Evolutionary conservation across 192 early-diverging fungal species (phyloP), one percentile per base, ranked within the genome.

Genomic region (Podila epigama): DNA sequence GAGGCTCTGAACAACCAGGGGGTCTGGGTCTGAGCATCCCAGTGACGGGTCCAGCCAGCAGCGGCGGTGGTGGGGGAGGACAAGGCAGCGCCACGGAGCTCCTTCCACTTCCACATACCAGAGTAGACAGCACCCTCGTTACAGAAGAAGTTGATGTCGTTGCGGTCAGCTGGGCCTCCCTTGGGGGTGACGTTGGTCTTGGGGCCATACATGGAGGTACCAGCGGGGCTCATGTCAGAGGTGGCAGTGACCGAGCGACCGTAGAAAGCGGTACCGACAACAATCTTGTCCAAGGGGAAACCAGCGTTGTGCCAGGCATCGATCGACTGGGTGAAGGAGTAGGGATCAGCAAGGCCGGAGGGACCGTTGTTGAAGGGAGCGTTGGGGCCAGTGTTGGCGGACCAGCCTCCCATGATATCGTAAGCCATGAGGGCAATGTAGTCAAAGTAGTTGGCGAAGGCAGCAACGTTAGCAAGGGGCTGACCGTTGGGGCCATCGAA

Each of bases 1-100:
- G 81, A 66, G 11, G 85, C 79, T 51, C 88, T 87, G 51, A 85
- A 92, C 53, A 95, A 63, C 89, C 90, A 93, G 27, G 94, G 92
- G 5, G 92, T 92, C 28, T 88, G 81, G n/a, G 87, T 89, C 16
- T 72, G 68, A n/a, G 80, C 58, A 54, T 93, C 91, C 83, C 86
- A 93, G 66, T 87, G 81, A 25, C 89, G 81, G 9, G 85, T 68
- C 91, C 91, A 95, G 13, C 60, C 65, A 87, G 63, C 83, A 60
- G 82, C 88, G 87, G 32, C 87, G 88, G 22, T 84, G 86, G 33
- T 85, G 60, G 15, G 85, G 68, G 41, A 82, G 61, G 63, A 91
- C 88, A 87, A 86, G 88, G 51, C 84, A 58, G 0, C 84, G 68
- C 89, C 89, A 92, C 40, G 87, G 87, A 51, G 70, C 79, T 91